phyloP scores from a whole-genome alignment of 768 basidiomycete species.

The Mrakia gelida region DNA sequence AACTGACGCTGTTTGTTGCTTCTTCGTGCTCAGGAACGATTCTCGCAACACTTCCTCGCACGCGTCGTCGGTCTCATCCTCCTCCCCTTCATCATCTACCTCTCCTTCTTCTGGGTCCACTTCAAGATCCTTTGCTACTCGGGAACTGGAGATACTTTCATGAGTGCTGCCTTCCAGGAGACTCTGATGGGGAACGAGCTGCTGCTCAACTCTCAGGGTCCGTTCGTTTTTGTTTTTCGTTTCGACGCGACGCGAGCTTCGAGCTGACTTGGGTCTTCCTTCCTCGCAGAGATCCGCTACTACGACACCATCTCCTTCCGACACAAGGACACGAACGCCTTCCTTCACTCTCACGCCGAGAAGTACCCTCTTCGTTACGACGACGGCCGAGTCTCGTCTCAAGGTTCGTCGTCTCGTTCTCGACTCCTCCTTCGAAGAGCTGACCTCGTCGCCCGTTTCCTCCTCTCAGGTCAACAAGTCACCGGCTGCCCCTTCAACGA shows the following conservation, averaged over 20 bases:
- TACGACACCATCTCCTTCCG: constrained; percentile 79
- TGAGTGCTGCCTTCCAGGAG: constrained; percentile 98
- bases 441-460: neutral
- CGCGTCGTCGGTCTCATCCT: constrained; percentile 78
- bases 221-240: constrained; percentile 28
- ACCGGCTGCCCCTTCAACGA: constrained; percentile 94
- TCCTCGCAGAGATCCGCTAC: constrained; percentile 75
- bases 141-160: constrained; percentile 90
- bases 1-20: constrained; percentile 14
- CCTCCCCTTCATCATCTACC: constrained; percentile 83
- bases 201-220: constrained; percentile 85
- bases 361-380: constrained; percentile 89
- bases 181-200: constrained; percentile 88
- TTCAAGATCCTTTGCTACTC: constrained; percentile 81
- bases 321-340: constrained; percentile 90
- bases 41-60: constrained; percentile 82
- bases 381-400: constrained; percentile 89
- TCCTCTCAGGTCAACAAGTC: constrained; percentile 74
- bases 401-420: constrained; percentile 53
- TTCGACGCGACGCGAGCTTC: neutral
- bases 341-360: constrained; percentile 87
- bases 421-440: neutral
- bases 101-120: constrained; percentile 94
- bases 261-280: neutral
- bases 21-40: constrained; percentile 61